Percentiles rank a stretch among this genome's conserved stretches.
These are phyloP conservation scores for Brettanomyces sp. DNA, from an alignment of 805 yeast genomes.

Conservation along the genomic window DNA sequence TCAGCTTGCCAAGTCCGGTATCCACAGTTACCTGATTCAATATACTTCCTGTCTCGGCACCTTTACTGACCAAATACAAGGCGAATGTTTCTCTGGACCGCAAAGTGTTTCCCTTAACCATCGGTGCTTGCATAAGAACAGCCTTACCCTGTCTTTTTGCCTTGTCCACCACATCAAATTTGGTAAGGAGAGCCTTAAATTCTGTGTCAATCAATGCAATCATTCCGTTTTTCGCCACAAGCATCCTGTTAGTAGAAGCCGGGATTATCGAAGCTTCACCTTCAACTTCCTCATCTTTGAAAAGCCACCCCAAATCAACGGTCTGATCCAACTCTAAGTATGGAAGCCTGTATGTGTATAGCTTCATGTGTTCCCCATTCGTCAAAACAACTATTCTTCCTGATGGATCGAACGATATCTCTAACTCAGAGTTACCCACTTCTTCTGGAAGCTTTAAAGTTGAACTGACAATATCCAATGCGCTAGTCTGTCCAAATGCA, in stretches of 20 bases:
- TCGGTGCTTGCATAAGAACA: slow-evolving; percentile 23
- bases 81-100: slow-evolving; percentile 33
- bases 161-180: slow-evolving; percentile 20
- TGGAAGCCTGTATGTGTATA: slow-evolving; percentile 23
- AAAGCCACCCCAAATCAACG: slow-evolving; percentile 15
- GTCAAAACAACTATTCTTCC: slow-evolving; percentile 22
- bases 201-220: slow-evolving; percentile 36
- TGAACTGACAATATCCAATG: slow-evolving; percentile 22
- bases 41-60: slow-evolving; percentile 33
- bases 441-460: slow-evolving; percentile 12
- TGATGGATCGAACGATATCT: slow-evolving; percentile 19
- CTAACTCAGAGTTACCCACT: slow-evolving; percentile 6
- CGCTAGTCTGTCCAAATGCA: slow-evolving; percentile 18
- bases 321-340: slow-evolving; percentile 22
- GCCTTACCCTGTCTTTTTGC: slow-evolving; percentile 18
- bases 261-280: slow-evolving; percentile 27
- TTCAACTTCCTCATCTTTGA: slow-evolving; percentile 17
- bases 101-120: slow-evolving; percentile 34
- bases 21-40: slow-evolving; percentile 40
- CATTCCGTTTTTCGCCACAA: slow-evolving; percentile 31
- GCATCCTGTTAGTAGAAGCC: slow-evolving; percentile 37
- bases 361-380: slow-evolving; percentile 6
- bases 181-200: slow-evolving; percentile 29
- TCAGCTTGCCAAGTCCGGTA: slow-evolving; percentile 58
- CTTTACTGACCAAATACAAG: slow-evolving; percentile 30